phyloP scores from a whole-genome alignment of 352 stramenopile genomes.

The Phytopythium ostracodes region DNA sequence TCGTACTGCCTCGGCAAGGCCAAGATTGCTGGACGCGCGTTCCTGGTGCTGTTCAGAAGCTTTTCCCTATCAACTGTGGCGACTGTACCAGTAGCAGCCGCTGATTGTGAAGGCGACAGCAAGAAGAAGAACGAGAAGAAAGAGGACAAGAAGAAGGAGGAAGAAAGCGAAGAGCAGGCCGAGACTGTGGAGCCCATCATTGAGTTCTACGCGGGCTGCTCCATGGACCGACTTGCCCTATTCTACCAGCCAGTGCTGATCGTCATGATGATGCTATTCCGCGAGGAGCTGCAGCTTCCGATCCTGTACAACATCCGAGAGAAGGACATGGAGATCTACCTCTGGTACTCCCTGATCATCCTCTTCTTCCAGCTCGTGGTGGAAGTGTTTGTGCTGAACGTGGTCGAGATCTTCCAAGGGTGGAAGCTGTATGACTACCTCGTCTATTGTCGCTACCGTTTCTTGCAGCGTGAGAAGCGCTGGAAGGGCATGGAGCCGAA shows the following conservation, averaged over 20 bases:
- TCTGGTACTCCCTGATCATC: conserved; percentile 94
- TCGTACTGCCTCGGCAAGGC: conserved; percentile 31
- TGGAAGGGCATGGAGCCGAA: conserved; percentile 97
- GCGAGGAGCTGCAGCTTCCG: conserved; percentile 90
- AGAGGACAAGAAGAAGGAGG: conserved; percentile 33
- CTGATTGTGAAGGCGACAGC: conserved; percentile 5
- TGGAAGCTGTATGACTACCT: conserved; percentile 99
- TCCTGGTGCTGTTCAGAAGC: conserved; percentile 44
- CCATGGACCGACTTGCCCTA: conserved; percentile 88
- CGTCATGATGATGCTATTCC: conserved; percentile 94
- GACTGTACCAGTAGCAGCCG: conserved; percentile 6
- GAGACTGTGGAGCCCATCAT: conserved; percentile 97
- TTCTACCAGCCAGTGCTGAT: conserved; percentile 96
- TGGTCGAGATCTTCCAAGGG: conserved; percentile 96
- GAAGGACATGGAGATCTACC: conserved; percentile 97
- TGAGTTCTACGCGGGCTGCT: conserved; percentile 90
- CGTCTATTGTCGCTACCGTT: conserved; percentile 94
- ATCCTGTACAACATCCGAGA: conserved; percentile 96
- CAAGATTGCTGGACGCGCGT: conserved; percentile 25
- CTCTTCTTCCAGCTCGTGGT: conserved; percentile 93
- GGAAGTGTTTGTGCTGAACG: conserved; percentile 95
- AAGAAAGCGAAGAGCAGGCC: conserved; percentile 47
- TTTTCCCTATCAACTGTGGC: conserved; percentile 43
- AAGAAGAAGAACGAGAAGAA: conserved; percentile 45
- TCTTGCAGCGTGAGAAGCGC: conserved; percentile 93